phyloP scores from a whole-genome alignment of 768 basidiomycete genomes.

The Mrakia gelida region DNA sequence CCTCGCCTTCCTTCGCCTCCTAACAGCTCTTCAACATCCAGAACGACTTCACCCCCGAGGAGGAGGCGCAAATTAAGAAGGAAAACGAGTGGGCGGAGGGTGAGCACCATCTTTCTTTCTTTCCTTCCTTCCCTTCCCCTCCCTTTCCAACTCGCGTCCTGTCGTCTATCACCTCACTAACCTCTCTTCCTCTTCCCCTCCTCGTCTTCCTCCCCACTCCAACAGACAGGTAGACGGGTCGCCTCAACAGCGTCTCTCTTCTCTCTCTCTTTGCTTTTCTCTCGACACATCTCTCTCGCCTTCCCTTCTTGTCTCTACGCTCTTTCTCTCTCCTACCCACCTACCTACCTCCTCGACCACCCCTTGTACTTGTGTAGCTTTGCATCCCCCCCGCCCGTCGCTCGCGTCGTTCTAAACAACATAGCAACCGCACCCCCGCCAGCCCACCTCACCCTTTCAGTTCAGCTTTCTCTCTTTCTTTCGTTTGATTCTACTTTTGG shows the following conservation, averaged over 20 bases:
- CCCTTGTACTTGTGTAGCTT: no score
- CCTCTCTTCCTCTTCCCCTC: not conserved
- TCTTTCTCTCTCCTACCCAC: no score
- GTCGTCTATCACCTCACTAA: not conserved
- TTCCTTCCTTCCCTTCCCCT: not conserved
- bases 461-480: no score
- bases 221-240: slow-evolving; percentile 14
- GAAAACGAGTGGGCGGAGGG: slow-evolving; percentile 67
- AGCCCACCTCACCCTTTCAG: no score
- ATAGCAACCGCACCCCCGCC: no score
- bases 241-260: not conserved
- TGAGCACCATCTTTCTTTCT: not conserved
- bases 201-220: not conserved
- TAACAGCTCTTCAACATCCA: slow-evolving; percentile 41
- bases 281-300: no score
- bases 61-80: slow-evolving; percentile 99
- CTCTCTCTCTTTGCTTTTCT: not conserved
- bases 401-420: no score
- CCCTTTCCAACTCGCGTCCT: not conserved
- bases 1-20: not conserved
- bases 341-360: no score
- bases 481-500: no score
- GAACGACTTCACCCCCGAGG: slow-evolving; percentile 97
- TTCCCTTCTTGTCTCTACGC: no score
- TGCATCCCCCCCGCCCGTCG: no score